Percentiles rank a stretch among this genome's conserved stretches.
Conservation (phyloP, 371 early-diverging fungal genomes). For the Apophysomyces variabilis region DNA sequence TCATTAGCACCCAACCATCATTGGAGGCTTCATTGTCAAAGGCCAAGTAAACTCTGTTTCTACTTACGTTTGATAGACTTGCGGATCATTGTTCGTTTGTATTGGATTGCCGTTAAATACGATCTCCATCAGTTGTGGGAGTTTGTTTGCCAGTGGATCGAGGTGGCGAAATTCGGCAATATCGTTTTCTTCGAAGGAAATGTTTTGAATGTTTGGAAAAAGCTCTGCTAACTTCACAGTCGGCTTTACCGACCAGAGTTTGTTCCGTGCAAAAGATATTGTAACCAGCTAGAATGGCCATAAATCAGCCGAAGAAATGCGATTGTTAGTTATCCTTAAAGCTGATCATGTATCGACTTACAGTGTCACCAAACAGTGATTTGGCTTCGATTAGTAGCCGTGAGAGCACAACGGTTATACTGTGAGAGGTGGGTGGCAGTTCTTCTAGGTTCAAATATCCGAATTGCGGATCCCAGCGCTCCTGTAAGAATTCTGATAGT, state of each 20-base stretch:
- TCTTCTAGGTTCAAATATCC: conserved; percentile 59
- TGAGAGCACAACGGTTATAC: conserved; percentile 41
- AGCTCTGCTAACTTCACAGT: conserved; percentile 43
- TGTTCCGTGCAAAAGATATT: conserved; percentile 58
- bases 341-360: conserved; percentile 11
- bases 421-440: conserved; percentile 40
- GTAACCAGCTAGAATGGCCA: conserved; percentile 49
- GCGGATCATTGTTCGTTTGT: conserved; percentile 27
- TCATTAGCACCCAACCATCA: not conserved
- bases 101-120: conserved; percentile 62
- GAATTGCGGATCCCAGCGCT: conserved; percentile 49
- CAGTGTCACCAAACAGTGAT: conserved; percentile 53
- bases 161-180: conserved; percentile 53
- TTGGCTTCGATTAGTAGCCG: conserved; percentile 55
- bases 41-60: not conserved
- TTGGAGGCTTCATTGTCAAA: not conserved
- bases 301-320: not conserved
- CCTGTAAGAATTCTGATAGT: conserved; percentile 44
- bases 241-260: conserved; percentile 47
- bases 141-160: conserved; percentile 42
- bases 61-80: conserved; percentile 24
- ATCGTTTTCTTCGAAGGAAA: conserved; percentile 63
- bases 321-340: not conserved
- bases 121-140: conserved; percentile 52
- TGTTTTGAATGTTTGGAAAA: conserved; percentile 57